Evolutionary conservation across 495 filamentous ascomycete genomes (phyloP), one percentile per base, ranked within the genome.

Genomic region (Xylaria bambusicola): DNA sequence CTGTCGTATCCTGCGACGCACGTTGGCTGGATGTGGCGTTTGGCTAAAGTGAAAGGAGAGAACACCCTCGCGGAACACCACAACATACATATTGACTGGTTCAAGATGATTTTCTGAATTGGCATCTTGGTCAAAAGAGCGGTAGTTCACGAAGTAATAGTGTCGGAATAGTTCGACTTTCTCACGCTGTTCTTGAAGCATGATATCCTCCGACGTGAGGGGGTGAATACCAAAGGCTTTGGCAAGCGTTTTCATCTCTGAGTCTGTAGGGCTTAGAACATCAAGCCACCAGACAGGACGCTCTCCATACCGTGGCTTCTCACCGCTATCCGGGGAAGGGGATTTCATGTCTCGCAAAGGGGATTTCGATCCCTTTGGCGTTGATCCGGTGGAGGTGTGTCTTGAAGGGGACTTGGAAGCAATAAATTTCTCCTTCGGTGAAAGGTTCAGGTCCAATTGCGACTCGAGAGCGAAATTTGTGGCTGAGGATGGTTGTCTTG

Each of bases 91-190:
- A 75, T 98, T 97, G 63, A 98, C 88, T 13, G 94, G 93, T 65
- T 97, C 89, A 35, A 98, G 81, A 69, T 93, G 96, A 68, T 94
- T 84, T 58, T 93, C 90, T 66, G 84, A 93, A 63, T 87, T 86
- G 60, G 82, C 82, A 66, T 98, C 92, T 72, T 98, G 94, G 65
- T 97, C 95, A 64, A 98, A 98, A 2, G 92, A 91, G 7, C 94
- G 88, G 74, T 97, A 98, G 66, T 96, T 98, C 74, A 97, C 87
- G 68, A 98, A 97, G 70, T 98, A 98, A 75, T 98, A 98, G 62
- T 95, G 88, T 35, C 88, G 84, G 78, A 98, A 98, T 6, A 98
- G 84, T 74, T 98, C 94, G 7, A 98, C 95, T 75, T 98, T 98
- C 67, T 98, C 94, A 9, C 94, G 91, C 45, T 90, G 88, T 76